Conservation (phyloP, 805 yeast genomes). For the Ascoidea rubescens region DNA sequence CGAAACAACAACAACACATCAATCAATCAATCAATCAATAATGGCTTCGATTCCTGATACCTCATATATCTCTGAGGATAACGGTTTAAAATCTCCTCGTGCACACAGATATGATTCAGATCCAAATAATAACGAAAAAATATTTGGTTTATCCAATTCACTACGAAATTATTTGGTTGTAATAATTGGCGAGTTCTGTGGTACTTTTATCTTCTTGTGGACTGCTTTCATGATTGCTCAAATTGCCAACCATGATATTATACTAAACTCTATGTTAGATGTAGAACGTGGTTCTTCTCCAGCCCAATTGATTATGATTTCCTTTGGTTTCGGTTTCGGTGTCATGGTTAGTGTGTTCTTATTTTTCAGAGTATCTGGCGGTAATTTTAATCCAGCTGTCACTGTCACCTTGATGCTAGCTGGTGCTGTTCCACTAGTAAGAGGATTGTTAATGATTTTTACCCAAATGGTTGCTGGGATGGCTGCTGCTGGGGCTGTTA, state of each 20-base stretch:
- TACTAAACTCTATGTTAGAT: slow-evolving; percentile 12
- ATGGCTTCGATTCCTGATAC: too few relatives aligned
- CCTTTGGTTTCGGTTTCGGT: slow-evolving; percentile 79
- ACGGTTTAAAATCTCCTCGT: too few relatives aligned
- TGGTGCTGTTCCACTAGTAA: slow-evolving; percentile 57
- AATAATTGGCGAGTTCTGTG: slow-evolving; percentile 69
- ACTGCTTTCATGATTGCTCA: slow-evolving; percentile 74
- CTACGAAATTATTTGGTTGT: slow-evolving; percentile 52
- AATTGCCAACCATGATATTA: slow-evolving; percentile 53
- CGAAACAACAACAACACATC: too few relatives aligned
- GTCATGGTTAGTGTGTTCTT: slow-evolving; percentile 61
- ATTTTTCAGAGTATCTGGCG: slow-evolving; percentile 72
- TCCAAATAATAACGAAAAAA: too few relatives aligned
- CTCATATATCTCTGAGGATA: too few relatives aligned
- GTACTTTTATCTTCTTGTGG: slow-evolving; percentile 77
- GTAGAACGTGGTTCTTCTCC: slow-evolving; percentile 36
- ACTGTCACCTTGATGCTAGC: slow-evolving; percentile 60
- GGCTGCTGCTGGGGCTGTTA: slow-evolving; percentile 85
- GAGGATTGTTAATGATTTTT: slow-evolving; percentile 51
- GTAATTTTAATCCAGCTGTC: slow-evolving; percentile 84
- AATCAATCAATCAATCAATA: too few relatives aligned
- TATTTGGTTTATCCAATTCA: slow-evolving; percentile 13
- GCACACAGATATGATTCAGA: too few relatives aligned
- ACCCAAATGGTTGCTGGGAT: slow-evolving; percentile 75
- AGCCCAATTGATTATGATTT: slow-evolving; percentile 59